Evolutionary conservation across 768 basidiomycete genomes (phyloP).

Genomic region (Leccinum rimulosum): DNA sequence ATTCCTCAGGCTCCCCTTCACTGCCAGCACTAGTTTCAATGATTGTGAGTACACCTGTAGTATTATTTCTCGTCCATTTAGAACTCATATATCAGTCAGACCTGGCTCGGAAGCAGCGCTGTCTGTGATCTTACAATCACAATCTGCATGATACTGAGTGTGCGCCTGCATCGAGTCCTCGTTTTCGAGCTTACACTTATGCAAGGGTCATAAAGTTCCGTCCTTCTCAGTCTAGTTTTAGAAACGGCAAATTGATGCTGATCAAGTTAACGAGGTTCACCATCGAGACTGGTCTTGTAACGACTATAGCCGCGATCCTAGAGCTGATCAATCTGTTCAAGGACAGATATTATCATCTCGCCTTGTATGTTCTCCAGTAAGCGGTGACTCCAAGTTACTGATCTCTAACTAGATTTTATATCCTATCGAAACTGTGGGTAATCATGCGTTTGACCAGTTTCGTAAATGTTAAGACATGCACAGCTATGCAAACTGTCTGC

Average conservation of each 20-base stretch:
- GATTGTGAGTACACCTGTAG: too few relatives aligned
- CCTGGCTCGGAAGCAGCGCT: conserved; percentile 20
- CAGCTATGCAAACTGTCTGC: conserved; percentile 13
- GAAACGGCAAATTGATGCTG: background rate
- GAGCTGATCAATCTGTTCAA: background rate
- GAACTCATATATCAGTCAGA: background rate
- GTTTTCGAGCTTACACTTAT: too few relatives aligned
- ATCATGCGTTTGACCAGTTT: too few relatives aligned
- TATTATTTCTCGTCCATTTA: background rate
- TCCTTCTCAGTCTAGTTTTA: background rate
- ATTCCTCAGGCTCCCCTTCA: too few relatives aligned
- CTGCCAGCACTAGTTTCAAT: too few relatives aligned
- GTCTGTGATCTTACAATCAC: conserved; percentile 20
- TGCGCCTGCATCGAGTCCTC: too few relatives aligned
- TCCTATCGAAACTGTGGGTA: conserved; percentile 7
- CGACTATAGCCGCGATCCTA: conserved; percentile 7
- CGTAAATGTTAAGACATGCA: background rate
- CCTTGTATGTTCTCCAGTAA: conserved; percentile 6
- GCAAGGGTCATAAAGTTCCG: too few relatives aligned
- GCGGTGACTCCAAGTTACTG: background rate
- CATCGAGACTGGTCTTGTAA: conserved; percentile 16
- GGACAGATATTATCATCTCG: background rate
- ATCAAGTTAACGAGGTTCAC: conserved; percentile 10
- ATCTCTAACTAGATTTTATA: background rate
- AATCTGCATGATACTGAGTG: conserved; percentile 13